These are phyloP conservation scores for Peterozyma xylosa DNA, from an alignment of 805 yeast genomes.

Conservation along the genomic window DNA sequence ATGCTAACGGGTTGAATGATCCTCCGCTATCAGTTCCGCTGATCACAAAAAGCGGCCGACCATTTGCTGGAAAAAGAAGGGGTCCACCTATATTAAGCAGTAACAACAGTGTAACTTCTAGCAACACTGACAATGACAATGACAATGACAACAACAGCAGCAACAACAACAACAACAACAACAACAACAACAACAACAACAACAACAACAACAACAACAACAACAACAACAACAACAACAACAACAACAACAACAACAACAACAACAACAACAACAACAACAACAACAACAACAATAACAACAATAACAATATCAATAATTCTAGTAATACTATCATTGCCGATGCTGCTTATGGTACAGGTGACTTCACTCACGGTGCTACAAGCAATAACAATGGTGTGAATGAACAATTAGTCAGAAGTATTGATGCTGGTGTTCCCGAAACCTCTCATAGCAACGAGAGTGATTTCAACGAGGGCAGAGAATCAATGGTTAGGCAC, in stretches of 20 bases:
- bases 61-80: neutral
- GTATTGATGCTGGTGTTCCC: no score
- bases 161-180: constrained; percentile 3
- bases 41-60: neutral
- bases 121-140: neutral
- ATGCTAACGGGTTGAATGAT: neutral
- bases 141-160: constrained; percentile 1
- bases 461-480: no score
- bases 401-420: no score
- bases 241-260: constrained; percentile 5
- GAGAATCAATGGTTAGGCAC: no score
- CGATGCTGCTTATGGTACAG: no score
- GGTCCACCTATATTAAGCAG: constrained; percentile 2
- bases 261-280: neutral
- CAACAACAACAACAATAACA: neutral
- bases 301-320: neutral
- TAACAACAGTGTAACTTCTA: constrained; percentile 1
- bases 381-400: no score
- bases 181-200: constrained; percentile 3
- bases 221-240: constrained; percentile 6
- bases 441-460: no score
- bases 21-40: no score
- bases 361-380: no score
- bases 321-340: no score
- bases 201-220: constrained; percentile 1